Conservation (phyloP, 805 yeast species). For the Saccharomycopsis amapae region DNA sequence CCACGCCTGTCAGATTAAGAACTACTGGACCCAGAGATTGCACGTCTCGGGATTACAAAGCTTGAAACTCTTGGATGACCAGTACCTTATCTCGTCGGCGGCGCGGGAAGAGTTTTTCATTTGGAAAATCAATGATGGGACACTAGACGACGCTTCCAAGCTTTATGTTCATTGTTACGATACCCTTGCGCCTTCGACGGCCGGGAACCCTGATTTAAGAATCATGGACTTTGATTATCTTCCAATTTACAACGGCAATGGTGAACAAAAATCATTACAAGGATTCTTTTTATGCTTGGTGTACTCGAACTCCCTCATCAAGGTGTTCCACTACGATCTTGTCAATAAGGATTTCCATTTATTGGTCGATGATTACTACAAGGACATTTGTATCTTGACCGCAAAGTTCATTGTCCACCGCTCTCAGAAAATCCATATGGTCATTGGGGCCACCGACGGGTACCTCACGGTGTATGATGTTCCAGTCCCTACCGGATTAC, state of each 20-base stretch:
- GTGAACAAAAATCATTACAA: slow-evolving; percentile 21
- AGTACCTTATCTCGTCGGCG: slow-evolving; percentile 48
- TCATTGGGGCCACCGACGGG: slow-evolving; percentile 79
- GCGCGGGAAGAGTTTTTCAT: slow-evolving; percentile 84
- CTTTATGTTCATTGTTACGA: slow-evolving; percentile 40
- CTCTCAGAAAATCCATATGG: no score
- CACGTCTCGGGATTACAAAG: slow-evolving; percentile 89
- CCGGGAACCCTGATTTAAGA: slow-evolving; percentile 71
- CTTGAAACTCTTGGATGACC: slow-evolving; percentile 49
- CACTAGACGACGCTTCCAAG: neutral
- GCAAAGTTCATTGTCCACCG: slow-evolving; percentile 38
- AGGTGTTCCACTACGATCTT: slow-evolving; percentile 50
- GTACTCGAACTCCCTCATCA: slow-evolving; percentile 78
- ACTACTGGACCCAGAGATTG: slow-evolving; percentile 57
- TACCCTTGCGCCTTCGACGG: slow-evolving; percentile 43
- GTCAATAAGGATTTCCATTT: slow-evolving; percentile 34
- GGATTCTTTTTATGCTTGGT: slow-evolving; percentile 60
- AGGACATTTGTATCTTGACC: slow-evolving; percentile 71
- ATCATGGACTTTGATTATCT: slow-evolving; percentile 75
- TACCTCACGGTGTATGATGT: slow-evolving; percentile 56
- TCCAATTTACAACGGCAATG: slow-evolving; percentile 28
- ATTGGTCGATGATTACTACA: slow-evolving; percentile 45
- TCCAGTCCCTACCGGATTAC: slow-evolving; percentile 16
- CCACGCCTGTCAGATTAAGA: slow-evolving; percentile 36
- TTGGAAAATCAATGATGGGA: slow-evolving; percentile 53